These are phyloP conservation scores for Rubia tinctorum DNA, from an alignment of 305 asterid genomes.

Conservation along the genomic window DNA sequence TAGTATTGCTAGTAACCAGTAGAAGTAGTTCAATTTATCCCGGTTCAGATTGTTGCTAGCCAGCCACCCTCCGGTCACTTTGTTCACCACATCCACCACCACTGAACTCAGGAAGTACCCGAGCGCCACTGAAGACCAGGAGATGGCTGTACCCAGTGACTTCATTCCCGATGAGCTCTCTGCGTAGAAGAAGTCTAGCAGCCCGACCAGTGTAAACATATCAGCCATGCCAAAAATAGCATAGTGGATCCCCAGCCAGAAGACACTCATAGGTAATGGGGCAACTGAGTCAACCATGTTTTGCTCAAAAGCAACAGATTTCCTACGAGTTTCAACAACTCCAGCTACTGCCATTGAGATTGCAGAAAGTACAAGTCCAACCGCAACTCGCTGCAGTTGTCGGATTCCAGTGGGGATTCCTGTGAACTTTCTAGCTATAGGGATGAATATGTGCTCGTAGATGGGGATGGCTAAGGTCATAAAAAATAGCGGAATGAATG, in stretches of 20 bases:
- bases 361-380: conserved; percentile 55
- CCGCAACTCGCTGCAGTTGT: conserved; percentile 57
- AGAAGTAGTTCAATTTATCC: conserved; percentile 59
- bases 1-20: conserved; percentile 49
- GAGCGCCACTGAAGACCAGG: conserved; percentile 63
- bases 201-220: conserved; percentile 59
- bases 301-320: conserved; percentile 39
- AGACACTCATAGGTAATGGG: conserved; percentile 59
- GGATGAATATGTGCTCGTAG: conserved; percentile 52
- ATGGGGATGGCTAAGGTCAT: conserved; percentile 52
- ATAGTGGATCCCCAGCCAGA: conserved; percentile 60
- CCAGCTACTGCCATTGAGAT: conserved; percentile 63
- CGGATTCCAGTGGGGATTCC: conserved; percentile 66
- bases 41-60: conserved; percentile 48
- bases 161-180: conserved; percentile 66
- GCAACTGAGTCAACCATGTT: conserved; percentile 39
- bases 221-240: conserved; percentile 59
- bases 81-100: conserved; percentile 54
- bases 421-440: conserved; percentile 46
- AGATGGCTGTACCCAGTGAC: conserved; percentile 52
- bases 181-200: conserved; percentile 61
- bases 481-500: conserved; percentile 50
- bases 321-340: conserved; percentile 44
- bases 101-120: conserved; percentile 61
- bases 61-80: conserved; percentile 65